These are phyloP conservation scores for Brettanomyces sp. DNA, from an alignment of 805 yeast genomes.

Conservation along the genomic window DNA sequence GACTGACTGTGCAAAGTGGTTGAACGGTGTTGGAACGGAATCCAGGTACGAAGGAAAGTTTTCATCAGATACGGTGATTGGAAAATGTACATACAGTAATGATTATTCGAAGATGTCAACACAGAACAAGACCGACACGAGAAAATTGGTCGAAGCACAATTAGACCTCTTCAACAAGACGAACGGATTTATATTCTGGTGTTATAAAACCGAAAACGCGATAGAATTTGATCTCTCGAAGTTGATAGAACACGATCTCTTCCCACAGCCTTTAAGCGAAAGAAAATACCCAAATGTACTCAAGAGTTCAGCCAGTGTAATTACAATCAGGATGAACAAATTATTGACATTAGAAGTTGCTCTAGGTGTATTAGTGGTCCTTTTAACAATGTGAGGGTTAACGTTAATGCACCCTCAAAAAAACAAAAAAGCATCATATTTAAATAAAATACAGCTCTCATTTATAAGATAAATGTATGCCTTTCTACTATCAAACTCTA, in stretches of 20 bases:
- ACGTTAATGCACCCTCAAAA: too few species aligned
- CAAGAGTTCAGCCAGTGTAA: constrained; percentile 1
- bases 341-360: too few species aligned
- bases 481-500: constrained; percentile 32
- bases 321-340: too few species aligned
- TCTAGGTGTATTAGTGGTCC: background rate
- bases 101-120: constrained; percentile 33
- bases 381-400: background rate
- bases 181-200: constrained; percentile 67
- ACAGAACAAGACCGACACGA: constrained; percentile 32
- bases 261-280: constrained; percentile 56
- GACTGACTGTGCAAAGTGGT: constrained; percentile 84
- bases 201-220: constrained; percentile 56
- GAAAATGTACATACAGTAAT: constrained; percentile 34
- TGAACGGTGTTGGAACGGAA: constrained; percentile 80
- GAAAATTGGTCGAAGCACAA: constrained; percentile 54
- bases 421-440: background rate
- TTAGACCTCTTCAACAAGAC: constrained; percentile 37
- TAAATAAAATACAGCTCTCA: constrained; percentile 1
- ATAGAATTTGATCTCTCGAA: constrained; percentile 58
- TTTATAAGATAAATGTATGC: constrained; percentile 19
- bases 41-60: constrained; percentile 64
- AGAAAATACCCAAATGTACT: constrained; percentile 71
- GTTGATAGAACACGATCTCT: constrained; percentile 38
- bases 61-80: constrained; percentile 29